Conservation (phyloP, 148 eudicot species). For the Cornus controversa region DNA sequence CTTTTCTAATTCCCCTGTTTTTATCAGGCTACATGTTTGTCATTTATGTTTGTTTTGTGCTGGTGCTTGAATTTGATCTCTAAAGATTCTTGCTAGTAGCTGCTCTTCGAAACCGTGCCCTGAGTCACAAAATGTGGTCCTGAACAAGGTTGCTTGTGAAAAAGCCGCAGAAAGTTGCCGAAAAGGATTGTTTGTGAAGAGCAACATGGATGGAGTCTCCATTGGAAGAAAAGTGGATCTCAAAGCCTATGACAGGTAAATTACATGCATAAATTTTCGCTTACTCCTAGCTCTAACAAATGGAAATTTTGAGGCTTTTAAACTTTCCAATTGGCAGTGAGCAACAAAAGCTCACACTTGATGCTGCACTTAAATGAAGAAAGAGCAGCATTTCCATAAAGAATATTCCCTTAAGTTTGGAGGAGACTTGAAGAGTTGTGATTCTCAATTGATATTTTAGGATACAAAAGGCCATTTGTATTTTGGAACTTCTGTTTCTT, state of each 20-base stretch:
- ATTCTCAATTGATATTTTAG: background rate
- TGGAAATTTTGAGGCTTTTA: background rate
- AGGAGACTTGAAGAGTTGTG: constrained; percentile 12
- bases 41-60: background rate
- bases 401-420: background rate
- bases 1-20: constrained; percentile 1
- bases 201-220: constrained; percentile 95
- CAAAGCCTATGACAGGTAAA: constrained; percentile 59
- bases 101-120: constrained; percentile 46
- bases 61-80: background rate
- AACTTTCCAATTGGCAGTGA: constrained; percentile 36
- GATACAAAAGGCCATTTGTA: too few relatives aligned
- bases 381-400: background rate
- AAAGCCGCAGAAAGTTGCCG: constrained; percentile 34
- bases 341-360: constrained; percentile 29
- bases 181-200: constrained; percentile 84
- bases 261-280: background rate
- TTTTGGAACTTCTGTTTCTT: too few relatives aligned
- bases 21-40: background rate
- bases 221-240: constrained; percentile 96
- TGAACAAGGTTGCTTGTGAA: constrained; percentile 29
- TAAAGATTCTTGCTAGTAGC: constrained; percentile 67
- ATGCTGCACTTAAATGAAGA: constrained; percentile 18
- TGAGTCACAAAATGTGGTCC: constrained; percentile 32
- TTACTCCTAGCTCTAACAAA: background rate